Conservation (phyloP, 2,329 filamentous ascomycete species). For the Colletotrichum orbiculare region DNA sequence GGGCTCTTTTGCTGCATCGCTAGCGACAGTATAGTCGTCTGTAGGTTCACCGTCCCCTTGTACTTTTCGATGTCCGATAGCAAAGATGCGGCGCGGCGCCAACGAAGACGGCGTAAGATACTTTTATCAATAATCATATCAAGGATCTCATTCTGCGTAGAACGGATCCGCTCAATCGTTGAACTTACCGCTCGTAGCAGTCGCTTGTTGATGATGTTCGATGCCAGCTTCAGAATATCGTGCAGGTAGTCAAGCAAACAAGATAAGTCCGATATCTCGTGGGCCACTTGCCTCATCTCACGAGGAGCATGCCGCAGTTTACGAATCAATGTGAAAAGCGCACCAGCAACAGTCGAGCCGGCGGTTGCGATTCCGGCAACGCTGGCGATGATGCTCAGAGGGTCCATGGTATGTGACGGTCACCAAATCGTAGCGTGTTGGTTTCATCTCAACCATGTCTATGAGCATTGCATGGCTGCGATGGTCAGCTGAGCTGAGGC, state of each 20-base stretch:
- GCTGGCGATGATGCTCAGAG: neutral
- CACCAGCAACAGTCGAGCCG: neutral
- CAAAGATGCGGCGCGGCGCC: neutral
- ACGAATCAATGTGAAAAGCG: neutral
- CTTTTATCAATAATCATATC: neutral
- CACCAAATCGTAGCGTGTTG: neutral
- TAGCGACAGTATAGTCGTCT: neutral
- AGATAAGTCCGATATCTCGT: neutral
- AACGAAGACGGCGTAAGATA: neutral
- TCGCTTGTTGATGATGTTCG: neutral
- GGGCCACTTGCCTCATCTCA: neutral
- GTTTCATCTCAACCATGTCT: no score
- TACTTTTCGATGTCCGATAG: neutral
- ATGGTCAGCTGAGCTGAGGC: neutral
- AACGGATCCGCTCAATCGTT: neutral
- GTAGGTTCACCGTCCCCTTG: neutral
- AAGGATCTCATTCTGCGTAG: neutral
- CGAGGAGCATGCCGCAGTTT: neutral
- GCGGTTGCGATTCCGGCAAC: neutral
- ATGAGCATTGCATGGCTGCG: neutral
- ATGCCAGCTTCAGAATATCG: neutral
- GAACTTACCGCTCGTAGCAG: neutral
- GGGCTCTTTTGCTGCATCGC: neutral
- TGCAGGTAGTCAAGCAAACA: neutral
- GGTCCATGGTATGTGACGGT: neutral